Conservation (phyloP, 768 basidiomycete genomes). For the Pleurotus djamor region DNA sequence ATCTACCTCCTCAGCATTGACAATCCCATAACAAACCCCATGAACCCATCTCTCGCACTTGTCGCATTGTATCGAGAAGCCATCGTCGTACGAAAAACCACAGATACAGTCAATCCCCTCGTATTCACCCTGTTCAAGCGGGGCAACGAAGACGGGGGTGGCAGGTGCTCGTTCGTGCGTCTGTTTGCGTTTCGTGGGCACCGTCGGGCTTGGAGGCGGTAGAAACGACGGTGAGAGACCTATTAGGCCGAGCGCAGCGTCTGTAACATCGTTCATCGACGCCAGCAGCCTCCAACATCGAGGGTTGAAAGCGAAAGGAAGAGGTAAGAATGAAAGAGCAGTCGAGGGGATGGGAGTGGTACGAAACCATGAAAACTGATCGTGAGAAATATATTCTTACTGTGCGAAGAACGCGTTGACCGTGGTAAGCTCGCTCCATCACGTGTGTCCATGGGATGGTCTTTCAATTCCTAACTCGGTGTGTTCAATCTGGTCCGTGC, state of each 20-base stretch:
- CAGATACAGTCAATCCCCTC: slow-evolving; percentile 75
- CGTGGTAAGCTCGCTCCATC: too few relatives aligned
- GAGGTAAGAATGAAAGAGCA: not conserved
- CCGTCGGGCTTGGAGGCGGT: slow-evolving; percentile 28
- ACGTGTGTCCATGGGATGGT: too few relatives aligned
- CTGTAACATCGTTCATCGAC: slow-evolving; percentile 44
- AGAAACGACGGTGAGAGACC: slow-evolving; percentile 40
- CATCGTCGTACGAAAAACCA: slow-evolving; percentile 71
- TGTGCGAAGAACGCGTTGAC: too few relatives aligned
- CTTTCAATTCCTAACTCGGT: too few relatives aligned
- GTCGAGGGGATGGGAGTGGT: too few relatives aligned
- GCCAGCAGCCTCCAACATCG: not conserved
- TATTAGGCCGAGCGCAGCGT: slow-evolving; percentile 58
- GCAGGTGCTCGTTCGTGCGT: slow-evolving; percentile 10
- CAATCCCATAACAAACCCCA: slow-evolving; percentile 71
- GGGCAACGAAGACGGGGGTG: not conserved
- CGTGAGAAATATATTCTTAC: too few relatives aligned
- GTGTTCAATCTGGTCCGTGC: too few relatives aligned
- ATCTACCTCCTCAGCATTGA: slow-evolving; percentile 49
- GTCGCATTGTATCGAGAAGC: slow-evolving; percentile 86
- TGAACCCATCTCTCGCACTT: slow-evolving; percentile 83
- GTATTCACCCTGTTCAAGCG: slow-evolving; percentile 14
- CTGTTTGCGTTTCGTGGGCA: slow-evolving; percentile 37
- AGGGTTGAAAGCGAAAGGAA: not conserved
- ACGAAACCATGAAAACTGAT: too few relatives aligned